Evolutionary conservation across 2,329 filamentous ascomycete species (phyloP).

Genomic region (Pestalotiopsis sp.): DNA sequence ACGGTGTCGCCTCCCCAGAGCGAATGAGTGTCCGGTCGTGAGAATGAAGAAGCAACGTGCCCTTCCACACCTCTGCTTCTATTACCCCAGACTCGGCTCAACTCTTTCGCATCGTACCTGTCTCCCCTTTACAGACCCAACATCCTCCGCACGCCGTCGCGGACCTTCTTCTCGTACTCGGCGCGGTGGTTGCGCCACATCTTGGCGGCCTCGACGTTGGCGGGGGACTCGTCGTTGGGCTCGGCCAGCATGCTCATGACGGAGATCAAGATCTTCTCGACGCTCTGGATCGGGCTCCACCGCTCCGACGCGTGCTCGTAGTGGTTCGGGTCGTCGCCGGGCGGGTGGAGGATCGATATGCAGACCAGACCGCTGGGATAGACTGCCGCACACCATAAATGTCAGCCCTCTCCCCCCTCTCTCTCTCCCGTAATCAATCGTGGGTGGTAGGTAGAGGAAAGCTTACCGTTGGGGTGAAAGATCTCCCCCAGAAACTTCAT

Average conservation of each 20-base stretch:
- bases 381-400: constrained; percentile 53
- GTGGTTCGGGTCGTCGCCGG: constrained; percentile 96
- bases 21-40: no score
- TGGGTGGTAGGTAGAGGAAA: background rate
- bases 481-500: constrained; percentile 96
- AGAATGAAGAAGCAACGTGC: no score
- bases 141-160: constrained; percentile 78
- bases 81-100: no score
- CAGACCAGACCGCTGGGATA: constrained; percentile 92
- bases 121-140: constrained; percentile 64
- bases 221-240: constrained; percentile 95
- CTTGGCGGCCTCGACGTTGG: constrained; percentile 94
- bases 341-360: constrained; percentile 96
- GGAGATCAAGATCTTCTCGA: constrained; percentile 95
- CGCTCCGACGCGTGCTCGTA: constrained; percentile 96
- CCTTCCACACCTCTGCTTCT: no score
- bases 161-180: constrained; percentile 86
- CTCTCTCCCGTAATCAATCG: background rate
- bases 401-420: background rate
- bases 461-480: constrained; percentile 91
- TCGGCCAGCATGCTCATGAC: constrained; percentile 99
- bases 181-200: constrained; percentile 87
- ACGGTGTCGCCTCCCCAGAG: no score
- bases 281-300: constrained; percentile 95
- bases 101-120: no score